Conservation (phyloP, 306 rosid species). For the Trifolium repens region DNA sequence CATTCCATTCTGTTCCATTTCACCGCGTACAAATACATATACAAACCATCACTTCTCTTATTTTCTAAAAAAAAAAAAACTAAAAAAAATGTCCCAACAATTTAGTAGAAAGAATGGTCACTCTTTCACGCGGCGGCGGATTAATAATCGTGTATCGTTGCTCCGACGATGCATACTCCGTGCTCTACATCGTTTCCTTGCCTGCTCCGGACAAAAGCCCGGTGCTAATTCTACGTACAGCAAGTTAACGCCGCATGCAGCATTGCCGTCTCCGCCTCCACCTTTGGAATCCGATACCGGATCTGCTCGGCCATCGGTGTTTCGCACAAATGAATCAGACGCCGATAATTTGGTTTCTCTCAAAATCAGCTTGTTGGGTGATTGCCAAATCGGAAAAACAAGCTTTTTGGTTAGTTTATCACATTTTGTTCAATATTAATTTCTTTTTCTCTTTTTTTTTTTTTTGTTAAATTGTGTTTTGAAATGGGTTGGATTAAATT, state of each 20-base stretch:
- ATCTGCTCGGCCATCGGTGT: not conserved
- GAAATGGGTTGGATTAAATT: not conserved
- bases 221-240: conserved; percentile 48
- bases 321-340: conserved; percentile 52
- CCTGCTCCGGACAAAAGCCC: conserved; percentile 61
- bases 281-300: not conserved
- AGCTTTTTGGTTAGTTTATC: conserved; percentile 68
- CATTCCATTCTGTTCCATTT: not conserved
- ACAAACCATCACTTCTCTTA: conserved; percentile 13
- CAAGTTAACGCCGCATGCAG: conserved; percentile 48
- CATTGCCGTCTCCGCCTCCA: conserved; percentile 35
- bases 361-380: conserved; percentile 90
- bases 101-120: conserved; percentile 31
- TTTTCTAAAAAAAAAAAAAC: not conserved
- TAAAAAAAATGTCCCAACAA: conserved; percentile 41
- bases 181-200: conserved; percentile 52
- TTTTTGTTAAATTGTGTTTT: not conserved
- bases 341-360: conserved; percentile 73
- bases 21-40: too few relatives aligned
- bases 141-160: conserved; percentile 51
- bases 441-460: too few relatives aligned
- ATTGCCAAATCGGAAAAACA: conserved; percentile 84
- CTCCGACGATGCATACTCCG: conserved; percentile 72
- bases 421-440: not conserved
- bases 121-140: conserved; percentile 43